Conservation (phyloP, 805 yeast genomes). For the Debaryomyces hansenii region DNA sequence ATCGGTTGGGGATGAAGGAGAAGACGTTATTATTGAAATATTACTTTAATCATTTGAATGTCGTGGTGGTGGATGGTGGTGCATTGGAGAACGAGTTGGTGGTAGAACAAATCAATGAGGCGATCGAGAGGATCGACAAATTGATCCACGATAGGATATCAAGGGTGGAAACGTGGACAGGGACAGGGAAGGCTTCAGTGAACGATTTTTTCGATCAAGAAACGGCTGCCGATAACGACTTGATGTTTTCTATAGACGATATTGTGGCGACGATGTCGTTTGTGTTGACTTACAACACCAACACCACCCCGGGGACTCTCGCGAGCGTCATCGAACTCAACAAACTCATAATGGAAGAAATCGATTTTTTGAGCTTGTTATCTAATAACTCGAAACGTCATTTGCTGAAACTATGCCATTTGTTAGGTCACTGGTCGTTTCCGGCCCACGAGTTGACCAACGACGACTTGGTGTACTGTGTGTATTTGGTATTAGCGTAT, state of each 20-base stretch:
- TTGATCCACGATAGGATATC: constrained; percentile 31
- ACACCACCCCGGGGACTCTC: constrained; percentile 22
- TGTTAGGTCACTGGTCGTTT: constrained; percentile 65
- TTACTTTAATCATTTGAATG: constrained; percentile 38
- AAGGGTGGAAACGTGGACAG: constrained; percentile 46
- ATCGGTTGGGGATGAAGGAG: constrained; percentile 25
- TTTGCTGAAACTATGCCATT: constrained; percentile 31
- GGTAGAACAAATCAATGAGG: constrained; percentile 10
- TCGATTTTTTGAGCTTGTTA: constrained; percentile 31
- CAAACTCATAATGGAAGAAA: constrained; percentile 23
- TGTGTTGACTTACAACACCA: constrained; percentile 23
- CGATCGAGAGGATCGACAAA: constrained; percentile 20
- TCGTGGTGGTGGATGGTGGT: constrained; percentile 20
- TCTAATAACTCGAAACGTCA: constrained; percentile 21
- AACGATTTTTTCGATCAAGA: constrained; percentile 16
- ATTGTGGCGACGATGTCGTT: constrained; percentile 38
- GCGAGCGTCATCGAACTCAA: constrained; percentile 22
- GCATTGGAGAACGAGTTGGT: neutral
- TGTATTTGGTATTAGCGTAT: constrained; percentile 51
- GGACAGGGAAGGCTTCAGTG: constrained; percentile 25
- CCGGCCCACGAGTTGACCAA: constrained; percentile 63
- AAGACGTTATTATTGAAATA: constrained; percentile 31
- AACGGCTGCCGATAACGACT: neutral
- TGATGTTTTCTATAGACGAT: constrained; percentile 13
- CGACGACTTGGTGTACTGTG: constrained; percentile 68